Evolutionary conservation across 2,329 filamentous ascomycete species (phyloP), one percentile per base, ranked within the genome.

Genomic region (Teratosphaeria gauchensis): DNA sequence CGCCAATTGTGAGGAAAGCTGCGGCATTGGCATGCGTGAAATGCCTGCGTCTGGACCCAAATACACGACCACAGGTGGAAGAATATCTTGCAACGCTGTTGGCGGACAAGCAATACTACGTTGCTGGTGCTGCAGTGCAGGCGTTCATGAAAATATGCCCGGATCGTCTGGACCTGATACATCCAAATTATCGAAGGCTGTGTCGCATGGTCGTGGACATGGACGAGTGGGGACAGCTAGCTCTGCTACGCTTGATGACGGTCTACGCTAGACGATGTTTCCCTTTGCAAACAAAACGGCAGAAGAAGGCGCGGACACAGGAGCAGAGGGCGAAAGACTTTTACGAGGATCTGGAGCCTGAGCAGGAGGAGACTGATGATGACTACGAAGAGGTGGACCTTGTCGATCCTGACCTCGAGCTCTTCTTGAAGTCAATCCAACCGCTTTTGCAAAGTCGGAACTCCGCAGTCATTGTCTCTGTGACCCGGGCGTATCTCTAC

Each of bases 141-240:
- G 89, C 94, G 0, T 96, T 95, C 68, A 74, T 95, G 72, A 90
- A 96, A 64, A 80, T 97, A 31, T 97, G 92, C 65, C 92, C 94
- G 0, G 87, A 95, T 16, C 81, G 88, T 57, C 81, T 96, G 63
- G 92, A 96, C 71, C 77, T 99, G 60, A 85, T 99, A 65, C 94
- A 99, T 74, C 86, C 88, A 64, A 88, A 96, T 71, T 99, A 97
- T 75, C 84, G 90, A 55, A 80, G 83, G 38, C 77, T 99, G 62
- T 86, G 95, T 62, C 89, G 85, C 72, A 96, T 96, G 77, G 77
- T 97, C 56, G 90, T 96, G 28, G 94, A 99, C 71, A 99, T 99
- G 94, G 94, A 99, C 69, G 94, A 99, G 75, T 99, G 94, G 94
- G 89, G 91, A 51, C 94, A 99, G 75, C 74, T 97, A 57, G 88